Percentiles rank a stretch among this genome's conserved stretches.
These are phyloP conservation scores for Thuidium tamariscinum DNA, from an alignment of 225 moss, liverwort and hornwort genomes.

Conservation along the genomic window DNA sequence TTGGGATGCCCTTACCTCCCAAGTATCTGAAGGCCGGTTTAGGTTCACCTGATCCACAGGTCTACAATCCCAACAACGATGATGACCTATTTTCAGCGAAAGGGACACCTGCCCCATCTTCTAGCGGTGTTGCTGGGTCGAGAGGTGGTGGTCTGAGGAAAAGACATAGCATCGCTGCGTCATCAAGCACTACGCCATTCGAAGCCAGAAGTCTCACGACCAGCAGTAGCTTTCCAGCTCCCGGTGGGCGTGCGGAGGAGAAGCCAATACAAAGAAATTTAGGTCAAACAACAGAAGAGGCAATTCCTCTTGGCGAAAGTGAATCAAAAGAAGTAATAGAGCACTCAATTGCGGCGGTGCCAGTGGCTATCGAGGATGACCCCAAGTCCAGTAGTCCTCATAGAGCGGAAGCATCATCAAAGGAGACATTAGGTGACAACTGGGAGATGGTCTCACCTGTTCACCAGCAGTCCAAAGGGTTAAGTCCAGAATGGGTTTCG, in stretches of 20 bases:
- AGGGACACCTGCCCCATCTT: not conserved
- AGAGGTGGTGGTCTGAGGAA: constrained; percentile 24
- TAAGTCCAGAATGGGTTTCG: constrained; percentile 22
- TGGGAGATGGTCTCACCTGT: constrained; percentile 44
- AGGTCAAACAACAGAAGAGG: not conserved
- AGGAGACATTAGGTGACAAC: constrained; percentile 24
- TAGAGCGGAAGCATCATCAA: constrained; percentile 1
- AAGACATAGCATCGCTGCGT: constrained; percentile 19
- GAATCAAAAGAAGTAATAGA: not conserved
- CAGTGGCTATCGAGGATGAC: not conserved
- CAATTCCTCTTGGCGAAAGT: not conserved
- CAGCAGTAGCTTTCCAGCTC: constrained; percentile 22
- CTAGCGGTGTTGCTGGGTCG: not conserved
- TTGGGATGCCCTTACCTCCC: constrained; percentile 4
- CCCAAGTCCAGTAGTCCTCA: not conserved
- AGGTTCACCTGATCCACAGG: constrained; percentile 14
- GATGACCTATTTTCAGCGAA: constrained; percentile 11
- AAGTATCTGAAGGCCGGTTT: constrained; percentile 15
- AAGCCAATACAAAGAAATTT: not conserved
- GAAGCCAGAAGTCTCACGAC: constrained; percentile 20
- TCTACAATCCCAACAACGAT: constrained; percentile 20
- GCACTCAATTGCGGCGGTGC: not conserved
- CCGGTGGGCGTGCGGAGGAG: not conserved
- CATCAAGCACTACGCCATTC: not conserved
- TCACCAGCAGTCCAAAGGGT: constrained; percentile 3